Conservation (phyloP, 1,284 basidiomycete genomes). For the Gymnopus androsaceus region DNA sequence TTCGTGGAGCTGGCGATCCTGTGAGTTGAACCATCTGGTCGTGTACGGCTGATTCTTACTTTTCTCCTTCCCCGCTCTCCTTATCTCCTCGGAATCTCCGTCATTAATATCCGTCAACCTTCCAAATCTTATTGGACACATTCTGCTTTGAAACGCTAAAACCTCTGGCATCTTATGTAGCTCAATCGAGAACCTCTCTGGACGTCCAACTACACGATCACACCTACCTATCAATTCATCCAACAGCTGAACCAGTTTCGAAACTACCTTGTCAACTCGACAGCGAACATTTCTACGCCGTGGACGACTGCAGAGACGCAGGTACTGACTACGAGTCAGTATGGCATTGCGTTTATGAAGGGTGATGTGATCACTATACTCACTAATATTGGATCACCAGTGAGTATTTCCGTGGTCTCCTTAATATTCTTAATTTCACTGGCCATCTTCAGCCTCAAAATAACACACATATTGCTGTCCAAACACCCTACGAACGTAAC, state of each 20-base stretch:
- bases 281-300: slow-evolving; percentile 29
- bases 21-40: slow-evolving; percentile 32
- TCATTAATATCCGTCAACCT: too few species aligned
- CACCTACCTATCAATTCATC: slow-evolving; percentile 61
- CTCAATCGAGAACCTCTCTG: slow-evolving; percentile 80
- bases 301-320: slow-evolving; percentile 62
- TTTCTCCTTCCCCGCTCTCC: not conserved
- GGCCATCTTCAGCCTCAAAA: slow-evolving; percentile 53
- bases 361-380: slow-evolving; percentile 69
- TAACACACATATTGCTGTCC: slow-evolving; percentile 50
- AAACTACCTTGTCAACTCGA: slow-evolving; percentile 63
- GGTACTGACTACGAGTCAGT: slow-evolving; percentile 57
- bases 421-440: slow-evolving; percentile 2
- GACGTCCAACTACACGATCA: slow-evolving; percentile 68
- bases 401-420: slow-evolving; percentile 33
- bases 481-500: slow-evolving; percentile 50
- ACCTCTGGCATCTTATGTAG: slow-evolving; percentile 29
- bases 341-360: slow-evolving; percentile 72
- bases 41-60: not conserved
- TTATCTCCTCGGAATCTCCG: not conserved
- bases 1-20: slow-evolving; percentile 61
- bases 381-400: slow-evolving; percentile 79
- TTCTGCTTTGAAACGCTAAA: not conserved
- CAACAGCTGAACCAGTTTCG: slow-evolving; percentile 70
- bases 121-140: not conserved